Conservation (phyloP, 495 filamentous ascomycete genomes). For the Bryoglossum gracile region DNA sequence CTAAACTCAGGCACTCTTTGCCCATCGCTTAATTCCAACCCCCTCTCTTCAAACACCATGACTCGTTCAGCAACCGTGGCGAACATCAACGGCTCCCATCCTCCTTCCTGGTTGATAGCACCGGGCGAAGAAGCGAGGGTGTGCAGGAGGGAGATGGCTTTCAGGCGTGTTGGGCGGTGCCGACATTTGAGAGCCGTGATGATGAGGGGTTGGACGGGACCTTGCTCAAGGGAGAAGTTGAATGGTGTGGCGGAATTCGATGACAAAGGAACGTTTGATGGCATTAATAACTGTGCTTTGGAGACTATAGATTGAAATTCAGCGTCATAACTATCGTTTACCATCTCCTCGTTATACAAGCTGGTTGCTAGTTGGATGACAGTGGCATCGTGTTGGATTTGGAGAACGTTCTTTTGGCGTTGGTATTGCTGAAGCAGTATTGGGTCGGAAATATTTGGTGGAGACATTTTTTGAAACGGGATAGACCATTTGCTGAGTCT, state of each 20-base stretch:
- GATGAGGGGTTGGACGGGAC: neutral
- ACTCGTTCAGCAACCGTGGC: neutral
- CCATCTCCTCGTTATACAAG: neutral
- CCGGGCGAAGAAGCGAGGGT: neutral
- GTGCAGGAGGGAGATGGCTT: neutral
- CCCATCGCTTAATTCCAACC: neutral
- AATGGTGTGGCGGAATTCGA: too few relatives aligned
- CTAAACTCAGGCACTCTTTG: neutral
- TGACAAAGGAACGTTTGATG: too few relatives aligned
- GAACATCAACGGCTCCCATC: neutral
- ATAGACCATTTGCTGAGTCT: neutral
- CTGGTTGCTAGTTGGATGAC: neutral
- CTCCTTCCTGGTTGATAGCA: neutral
- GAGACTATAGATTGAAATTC: neutral
- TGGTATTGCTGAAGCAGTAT: neutral
- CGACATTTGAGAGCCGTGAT: neutral
- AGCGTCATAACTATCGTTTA: neutral
- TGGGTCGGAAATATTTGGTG: neutral
- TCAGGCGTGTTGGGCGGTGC: neutral
- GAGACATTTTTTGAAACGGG: neutral
- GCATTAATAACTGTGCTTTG: too few relatives aligned
- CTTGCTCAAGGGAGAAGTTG: neutral
- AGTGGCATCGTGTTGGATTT: neutral
- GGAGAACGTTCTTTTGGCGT: neutral
- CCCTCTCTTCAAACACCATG: neutral